Percentiles rank a stretch among this genome's conserved stretches.
These are phyloP conservation scores for Teunomyces tritomae DNA, from an alignment of 805 yeast genomes.

Conservation along the genomic window DNA sequence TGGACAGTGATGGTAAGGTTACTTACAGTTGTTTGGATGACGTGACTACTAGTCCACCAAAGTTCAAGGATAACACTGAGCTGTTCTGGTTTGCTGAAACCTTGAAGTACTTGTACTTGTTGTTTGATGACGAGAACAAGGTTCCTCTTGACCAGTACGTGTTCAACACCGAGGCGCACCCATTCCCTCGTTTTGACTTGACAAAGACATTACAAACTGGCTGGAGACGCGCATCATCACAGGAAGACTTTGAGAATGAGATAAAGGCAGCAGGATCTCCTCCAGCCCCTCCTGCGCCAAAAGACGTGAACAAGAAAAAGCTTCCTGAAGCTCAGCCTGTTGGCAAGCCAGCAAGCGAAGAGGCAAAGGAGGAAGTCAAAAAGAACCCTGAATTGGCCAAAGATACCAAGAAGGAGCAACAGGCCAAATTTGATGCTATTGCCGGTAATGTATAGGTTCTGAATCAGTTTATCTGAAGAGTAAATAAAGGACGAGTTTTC, in stretches of 20 bases:
- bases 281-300: background rate
- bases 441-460: background rate
- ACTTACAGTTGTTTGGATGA: constrained; percentile 64
- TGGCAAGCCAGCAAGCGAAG: constrained; percentile 35
- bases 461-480: too few species aligned
- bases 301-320: constrained; percentile 24
- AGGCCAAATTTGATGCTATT: constrained; percentile 23
- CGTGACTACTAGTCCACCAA: constrained; percentile 57
- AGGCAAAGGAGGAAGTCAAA: constrained; percentile 31
- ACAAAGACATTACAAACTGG: constrained; percentile 56
- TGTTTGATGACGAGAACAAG: constrained; percentile 66
- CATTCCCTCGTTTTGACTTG: constrained; percentile 71
- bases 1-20: constrained; percentile 39
- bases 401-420: constrained; percentile 24
- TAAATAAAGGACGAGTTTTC: too few species aligned
- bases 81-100: constrained; percentile 95
- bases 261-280: background rate
- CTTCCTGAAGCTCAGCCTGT: constrained; percentile 43
- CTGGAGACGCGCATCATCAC: constrained; percentile 43
- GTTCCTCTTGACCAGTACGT: constrained; percentile 68
- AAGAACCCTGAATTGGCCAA: constrained; percentile 31
- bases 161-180: constrained; percentile 92
- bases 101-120: constrained; percentile 74
- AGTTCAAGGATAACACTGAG: constrained; percentile 70
- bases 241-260: background rate